Evolutionary conservation across 257 asterid genomes (phyloP).

Genomic region (Solanum piurae): DNA sequence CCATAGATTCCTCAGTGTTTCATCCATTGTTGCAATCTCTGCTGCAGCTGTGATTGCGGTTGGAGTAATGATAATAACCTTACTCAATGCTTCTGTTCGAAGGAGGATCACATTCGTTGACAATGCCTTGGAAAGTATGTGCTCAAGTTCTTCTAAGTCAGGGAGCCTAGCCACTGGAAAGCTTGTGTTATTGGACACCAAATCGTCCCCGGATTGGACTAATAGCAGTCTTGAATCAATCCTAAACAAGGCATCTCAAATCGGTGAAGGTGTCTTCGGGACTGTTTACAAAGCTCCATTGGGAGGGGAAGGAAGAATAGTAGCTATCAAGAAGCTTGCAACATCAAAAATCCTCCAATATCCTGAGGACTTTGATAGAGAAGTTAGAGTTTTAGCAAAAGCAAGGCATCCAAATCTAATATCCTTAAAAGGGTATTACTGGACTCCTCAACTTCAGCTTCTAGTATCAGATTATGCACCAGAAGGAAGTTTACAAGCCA

Average conservation of each 20-base stretch:
- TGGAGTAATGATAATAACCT: constrained; percentile 58
- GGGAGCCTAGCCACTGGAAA: constrained; percentile 48
- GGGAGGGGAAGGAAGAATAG: constrained; percentile 32
- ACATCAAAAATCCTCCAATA: constrained; percentile 46
- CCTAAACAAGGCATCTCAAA: constrained; percentile 53
- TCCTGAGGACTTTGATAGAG: constrained; percentile 79
- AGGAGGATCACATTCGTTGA: constrained; percentile 49
- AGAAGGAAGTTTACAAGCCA: constrained; percentile 54
- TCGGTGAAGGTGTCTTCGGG: constrained; percentile 84
- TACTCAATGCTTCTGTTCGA: constrained; percentile 68
- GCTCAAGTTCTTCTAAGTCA: constrained; percentile 72
- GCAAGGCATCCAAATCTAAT: constrained; percentile 71
- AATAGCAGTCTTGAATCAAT: constrained; percentile 32
- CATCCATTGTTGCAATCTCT: constrained; percentile 74
- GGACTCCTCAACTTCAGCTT: constrained; percentile 88
- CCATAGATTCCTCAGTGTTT: constrained; percentile 63
- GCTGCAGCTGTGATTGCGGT: constrained; percentile 58
- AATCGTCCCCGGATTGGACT: constrained; percentile 34
- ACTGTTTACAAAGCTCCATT: constrained; percentile 59
- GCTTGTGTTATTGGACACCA: constrained; percentile 55
- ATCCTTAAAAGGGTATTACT: constrained; percentile 63
- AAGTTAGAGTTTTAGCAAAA: constrained; percentile 58
- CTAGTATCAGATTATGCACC: constrained; percentile 60
- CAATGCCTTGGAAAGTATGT: constrained; percentile 74
- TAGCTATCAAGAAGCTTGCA: constrained; percentile 69